Conservation (phyloP, 805 yeast species). For the Lipomyces yamadae region DNA sequence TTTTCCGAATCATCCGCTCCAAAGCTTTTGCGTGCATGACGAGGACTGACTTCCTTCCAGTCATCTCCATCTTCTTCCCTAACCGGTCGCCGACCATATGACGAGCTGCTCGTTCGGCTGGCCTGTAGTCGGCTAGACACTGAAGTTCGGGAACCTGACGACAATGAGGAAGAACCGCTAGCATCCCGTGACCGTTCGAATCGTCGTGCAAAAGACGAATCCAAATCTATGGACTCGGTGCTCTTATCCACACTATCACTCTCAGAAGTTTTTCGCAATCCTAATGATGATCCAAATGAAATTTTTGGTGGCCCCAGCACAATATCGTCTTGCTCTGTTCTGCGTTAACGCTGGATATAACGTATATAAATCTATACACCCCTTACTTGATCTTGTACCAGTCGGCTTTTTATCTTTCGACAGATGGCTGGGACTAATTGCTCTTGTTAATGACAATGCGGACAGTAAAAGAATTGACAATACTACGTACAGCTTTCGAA, state of each 20-base stretch:
- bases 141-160: neutral
- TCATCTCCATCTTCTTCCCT: conserved; percentile 15
- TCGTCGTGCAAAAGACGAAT: conserved; percentile 9
- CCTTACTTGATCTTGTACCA: neutral
- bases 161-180: neutral
- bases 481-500: conserved; percentile 1
- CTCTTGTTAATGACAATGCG: neutral
- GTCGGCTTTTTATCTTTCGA: conserved; percentile 1
- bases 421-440: neutral
- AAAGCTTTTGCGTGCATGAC: conserved; percentile 6
- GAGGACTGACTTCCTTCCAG: conserved; percentile 12
- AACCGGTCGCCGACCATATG: neutral
- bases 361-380: neutral
- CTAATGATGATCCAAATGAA: conserved; percentile 21
- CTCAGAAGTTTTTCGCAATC: conserved; percentile 6
- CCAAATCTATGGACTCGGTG: neutral
- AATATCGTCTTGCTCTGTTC: conserved; percentile 23
- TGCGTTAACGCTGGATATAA: neutral
- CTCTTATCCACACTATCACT: neutral
- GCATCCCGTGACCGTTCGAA: conserved; percentile 11
- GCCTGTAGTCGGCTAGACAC: neutral
- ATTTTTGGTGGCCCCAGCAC: conserved; percentile 36
- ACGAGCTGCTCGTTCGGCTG: neutral
- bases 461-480: neutral
- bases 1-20: conserved; percentile 14